Base-by-base conservation (phyloP, 2,329 filamentous ascomycete species). In the Exophiala aquamarina region DNA sequence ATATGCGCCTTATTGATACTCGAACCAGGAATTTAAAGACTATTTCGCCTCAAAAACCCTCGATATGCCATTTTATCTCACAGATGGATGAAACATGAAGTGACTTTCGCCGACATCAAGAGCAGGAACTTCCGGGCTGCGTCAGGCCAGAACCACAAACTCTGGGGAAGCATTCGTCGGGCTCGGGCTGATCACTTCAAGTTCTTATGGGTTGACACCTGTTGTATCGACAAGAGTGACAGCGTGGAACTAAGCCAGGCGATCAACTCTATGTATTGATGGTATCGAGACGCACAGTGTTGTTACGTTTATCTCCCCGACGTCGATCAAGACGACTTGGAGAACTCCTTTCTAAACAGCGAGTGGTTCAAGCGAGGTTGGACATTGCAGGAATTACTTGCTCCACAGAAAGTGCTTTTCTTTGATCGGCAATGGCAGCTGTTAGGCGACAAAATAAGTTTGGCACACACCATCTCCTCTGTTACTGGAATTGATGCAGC, bases 321-420 rank as follows among this genome's bases (percentile, higher is more conserved):
- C 18, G 35, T 54, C 19, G 58, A 60, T 56, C 29, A 37, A 3
- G 8, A 28, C 21, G 20, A 41, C 19, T 31, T 9, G 28, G 28
- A 31, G n/a, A 9, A 9, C 9, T 9, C 9, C 9, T 31, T 31
- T 31, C 28, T 9, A 9, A 31, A 31, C n/a, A 31, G 28, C n/a
- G n/a, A 34, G 41, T 60, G 58, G 53, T 61, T 61, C 31, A 46
- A 18, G 4, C 41, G 58, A 13, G 58, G 56, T 10, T 60, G 55
- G 58, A 61, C 59, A 2, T 46, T 61, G 11, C 58, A 60, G 42
- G 57, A 61, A 40, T 55, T 61, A 15, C 36, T 61, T 11, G 59
- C 58, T 14, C 59, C 59, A 13, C 18, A 14, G 8, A 29, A 33
- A 17, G 47, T 61, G 9, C 19, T 41, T 5, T 59, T 61, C 33